Percentiles rank a stretch among this genome's conserved stretches.
These are phyloP conservation scores for Fusarium solani-melongenae DNA, from an alignment of 2,329 filamentous ascomycete genomes.

Conservation along the genomic window DNA sequence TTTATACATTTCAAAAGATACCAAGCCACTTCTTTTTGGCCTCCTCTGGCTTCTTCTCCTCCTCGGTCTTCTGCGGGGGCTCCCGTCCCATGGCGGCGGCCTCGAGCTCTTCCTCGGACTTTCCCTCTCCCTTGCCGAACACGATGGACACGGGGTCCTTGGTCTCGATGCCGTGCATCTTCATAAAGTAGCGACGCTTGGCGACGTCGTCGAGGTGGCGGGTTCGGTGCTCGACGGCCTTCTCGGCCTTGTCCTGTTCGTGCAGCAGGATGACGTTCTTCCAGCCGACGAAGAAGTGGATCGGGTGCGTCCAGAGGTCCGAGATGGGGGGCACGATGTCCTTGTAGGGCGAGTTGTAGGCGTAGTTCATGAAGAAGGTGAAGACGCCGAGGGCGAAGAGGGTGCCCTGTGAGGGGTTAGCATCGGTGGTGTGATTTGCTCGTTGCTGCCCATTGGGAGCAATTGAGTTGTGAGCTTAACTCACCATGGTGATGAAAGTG, in stretches of 20 bases:
- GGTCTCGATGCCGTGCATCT: slow-evolving; percentile 83
- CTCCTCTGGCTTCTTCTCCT: slow-evolving; percentile 44
- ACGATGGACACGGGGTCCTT: slow-evolving; percentile 64
- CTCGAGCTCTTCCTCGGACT: slow-evolving; percentile 51
- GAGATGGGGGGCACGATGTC: slow-evolving; percentile 80
- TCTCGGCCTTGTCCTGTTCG: slow-evolving; percentile 74
- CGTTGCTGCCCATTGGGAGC: not conserved
- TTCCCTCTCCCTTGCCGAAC: slow-evolving; percentile 52
- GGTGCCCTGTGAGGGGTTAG: slow-evolving; percentile 62
- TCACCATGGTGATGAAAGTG: slow-evolving; percentile 84
- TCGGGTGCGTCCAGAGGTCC: slow-evolving; percentile 76
- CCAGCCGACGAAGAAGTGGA: slow-evolving; percentile 72
- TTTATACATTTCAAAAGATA: slow-evolving; percentile 70
- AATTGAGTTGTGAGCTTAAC: slow-evolving; percentile 37
- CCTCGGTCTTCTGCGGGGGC: slow-evolving; percentile 41
- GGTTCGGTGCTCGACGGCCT: slow-evolving; percentile 77
- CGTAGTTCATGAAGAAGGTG: slow-evolving; percentile 84
- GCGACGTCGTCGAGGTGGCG: slow-evolving; percentile 84
- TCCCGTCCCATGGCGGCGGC: slow-evolving; percentile 51
- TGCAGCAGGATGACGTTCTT: slow-evolving; percentile 81
- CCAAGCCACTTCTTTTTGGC: slow-evolving; percentile 83
- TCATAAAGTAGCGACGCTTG: slow-evolving; percentile 86
- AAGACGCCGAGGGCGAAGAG: slow-evolving; percentile 75
- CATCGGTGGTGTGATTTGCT: not conserved
- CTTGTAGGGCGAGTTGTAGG: slow-evolving; percentile 79